A percentile compares a stretch with the other conserved stretches of the same genome.
Evolutionary conservation across 2,329 filamentous ascomycete genomes (phyloP).

Genomic region (Epichloe amarillans): DNA sequence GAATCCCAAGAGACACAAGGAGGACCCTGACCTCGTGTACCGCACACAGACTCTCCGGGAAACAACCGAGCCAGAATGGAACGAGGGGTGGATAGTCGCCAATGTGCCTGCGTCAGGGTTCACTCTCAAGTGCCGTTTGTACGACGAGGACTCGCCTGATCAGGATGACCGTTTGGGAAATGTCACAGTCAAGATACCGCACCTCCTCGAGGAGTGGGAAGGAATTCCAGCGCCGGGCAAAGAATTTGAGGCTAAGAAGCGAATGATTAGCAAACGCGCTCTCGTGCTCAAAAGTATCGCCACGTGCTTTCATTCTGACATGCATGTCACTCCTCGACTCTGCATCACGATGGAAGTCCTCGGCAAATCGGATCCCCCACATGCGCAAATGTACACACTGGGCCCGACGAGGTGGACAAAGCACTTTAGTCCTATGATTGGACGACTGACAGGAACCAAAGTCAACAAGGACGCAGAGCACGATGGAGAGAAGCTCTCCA

Average conservation of each 20-base stretch:
- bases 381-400: constrained; percentile 62
- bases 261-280: constrained; percentile 74
- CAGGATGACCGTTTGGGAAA: constrained; percentile 82
- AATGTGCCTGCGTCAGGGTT: constrained; percentile 76
- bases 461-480: constrained; percentile 46
- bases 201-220: constrained; percentile 50
- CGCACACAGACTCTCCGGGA: constrained; percentile 65
- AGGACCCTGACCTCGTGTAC: constrained; percentile 62
- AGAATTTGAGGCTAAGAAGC: constrained; percentile 64
- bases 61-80: constrained; percentile 65
- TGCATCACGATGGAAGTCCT: constrained; percentile 66
- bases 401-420: constrained; percentile 65
- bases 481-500: constrained; percentile 17
- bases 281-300: constrained; percentile 61
- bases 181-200: constrained; percentile 54
- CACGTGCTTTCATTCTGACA: constrained; percentile 44
- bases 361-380: constrained; percentile 57
- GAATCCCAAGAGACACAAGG: constrained; percentile 67
- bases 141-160: constrained; percentile 81
- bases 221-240: constrained; percentile 48
- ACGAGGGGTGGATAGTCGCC: constrained; percentile 75
- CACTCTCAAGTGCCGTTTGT: constrained; percentile 70
- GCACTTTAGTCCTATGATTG: constrained; percentile 82
- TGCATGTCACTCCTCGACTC: constrained; percentile 57
- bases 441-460: constrained; percentile 62